A percentile compares a stretch with the other conserved stretches of the same genome.
These are phyloP conservation scores for Pythium oligandrum DNA, from an alignment of 352 stramenopile genomes.

Conservation along the genomic window DNA sequence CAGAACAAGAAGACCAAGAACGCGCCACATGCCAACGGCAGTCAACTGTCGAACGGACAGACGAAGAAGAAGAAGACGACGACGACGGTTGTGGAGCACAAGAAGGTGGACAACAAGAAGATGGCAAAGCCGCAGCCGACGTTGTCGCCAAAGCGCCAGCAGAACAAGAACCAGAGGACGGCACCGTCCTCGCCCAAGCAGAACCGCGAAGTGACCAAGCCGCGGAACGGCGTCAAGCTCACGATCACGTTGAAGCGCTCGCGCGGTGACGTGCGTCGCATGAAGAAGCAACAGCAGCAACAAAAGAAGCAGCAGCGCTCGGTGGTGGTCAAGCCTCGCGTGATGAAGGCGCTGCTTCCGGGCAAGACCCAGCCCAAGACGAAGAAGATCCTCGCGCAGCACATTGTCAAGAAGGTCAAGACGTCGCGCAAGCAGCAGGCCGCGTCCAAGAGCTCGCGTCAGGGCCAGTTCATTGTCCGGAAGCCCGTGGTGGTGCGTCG, in stretches of 20 bases:
- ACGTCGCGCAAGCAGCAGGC: constrained; percentile 21
- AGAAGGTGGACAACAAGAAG: neutral
- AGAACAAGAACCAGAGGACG: constrained; percentile 8
- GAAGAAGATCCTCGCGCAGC: constrained; percentile 26
- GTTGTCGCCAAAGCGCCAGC: constrained; percentile 16
- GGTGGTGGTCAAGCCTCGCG: constrained; percentile 9
- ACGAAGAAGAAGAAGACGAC: constrained; percentile 6
- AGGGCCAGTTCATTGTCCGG: constrained; percentile 40
- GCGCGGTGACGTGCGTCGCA: constrained; percentile 11
- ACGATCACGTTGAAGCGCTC: constrained; percentile 21
- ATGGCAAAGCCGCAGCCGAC: neutral
- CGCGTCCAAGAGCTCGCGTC: constrained; percentile 24
- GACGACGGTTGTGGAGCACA: constrained; percentile 14
- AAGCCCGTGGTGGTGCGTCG: constrained; percentile 37
- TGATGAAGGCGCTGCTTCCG: constrained; percentile 19
- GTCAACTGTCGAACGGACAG: neutral
- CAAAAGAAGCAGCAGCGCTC: constrained; percentile 1
- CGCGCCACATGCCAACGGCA: neutral
- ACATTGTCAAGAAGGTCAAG: constrained; percentile 19
- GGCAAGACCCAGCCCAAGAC: constrained; percentile 29
- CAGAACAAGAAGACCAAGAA: constrained; percentile 15
- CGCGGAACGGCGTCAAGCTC: constrained; percentile 14
- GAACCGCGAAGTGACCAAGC: constrained; percentile 11
- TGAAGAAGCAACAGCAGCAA: constrained; percentile 10
- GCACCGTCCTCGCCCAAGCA: constrained; percentile 11